Base-by-base conservation (phyloP, 2,329 filamentous ascomycete genomes). In the Alternaria novae-zelandiae region DNA sequence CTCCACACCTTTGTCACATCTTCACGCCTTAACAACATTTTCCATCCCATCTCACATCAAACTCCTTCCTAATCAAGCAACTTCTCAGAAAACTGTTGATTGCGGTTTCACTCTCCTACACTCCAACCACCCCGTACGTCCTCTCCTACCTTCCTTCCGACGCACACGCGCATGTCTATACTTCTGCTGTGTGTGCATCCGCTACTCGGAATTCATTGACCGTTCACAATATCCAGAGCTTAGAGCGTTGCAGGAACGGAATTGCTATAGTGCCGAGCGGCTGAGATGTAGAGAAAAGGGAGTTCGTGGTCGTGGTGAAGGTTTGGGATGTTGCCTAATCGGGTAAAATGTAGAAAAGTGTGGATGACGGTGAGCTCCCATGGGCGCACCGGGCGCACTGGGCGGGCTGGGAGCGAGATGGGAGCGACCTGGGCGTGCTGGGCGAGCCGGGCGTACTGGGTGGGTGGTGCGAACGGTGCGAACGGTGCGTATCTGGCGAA, bases 371-470 rank as follows among this genome's bases (percentile, higher is more conserved):
- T 23, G 15, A 9, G 17, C 49, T 21, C 3, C 13, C 12, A n/a
- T 17, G 47, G 47, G 47, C 47, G 47, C 17, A n/a, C 47, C 15
- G 47, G 26, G 30, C 30, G 47, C 17, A n/a, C 47, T 21, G 47
- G 26, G 30, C 30, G 32, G 0, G 32, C 32, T 36, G 32, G 32
- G 15, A 36, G 32, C 15, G 32, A 36, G 7, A 9, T 36, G 15
- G 32, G 32, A 36, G 32, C 32, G 32, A 9, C 13, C 32, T 9
- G 32, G 32, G 32, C 13, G 13, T 8, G 30, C 30, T n/a, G 32
- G 32, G 12, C 30, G 30, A 32, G 2, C 3, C 4, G 13, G 30
- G 32, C 32, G 32, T 9, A 10, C 15, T n/a, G 32, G 7, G 30
- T 13, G 30, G 1, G 13, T 15, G 30, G 32, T 36, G 32, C 28